A percentile compares a stretch with the other conserved stretches of the same genome.
Evolutionary conservation across 495 filamentous ascomycete species (phyloP).

Genomic region (Tuber brumale): DNA sequence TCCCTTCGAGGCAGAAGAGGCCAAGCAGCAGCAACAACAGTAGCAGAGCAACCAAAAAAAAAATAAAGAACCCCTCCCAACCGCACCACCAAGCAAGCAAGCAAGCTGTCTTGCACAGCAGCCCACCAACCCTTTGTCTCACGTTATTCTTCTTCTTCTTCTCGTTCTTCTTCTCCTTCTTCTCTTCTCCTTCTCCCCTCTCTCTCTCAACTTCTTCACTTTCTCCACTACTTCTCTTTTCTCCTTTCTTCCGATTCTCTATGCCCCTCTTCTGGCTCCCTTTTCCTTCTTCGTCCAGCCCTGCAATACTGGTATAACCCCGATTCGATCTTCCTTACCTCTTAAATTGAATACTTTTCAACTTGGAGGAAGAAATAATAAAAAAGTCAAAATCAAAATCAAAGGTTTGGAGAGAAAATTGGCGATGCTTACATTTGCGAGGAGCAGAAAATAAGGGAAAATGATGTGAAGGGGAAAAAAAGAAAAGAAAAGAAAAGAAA

Average conservation of each 20-base stretch:
- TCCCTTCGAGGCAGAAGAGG: background rate
- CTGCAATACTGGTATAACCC: background rate
- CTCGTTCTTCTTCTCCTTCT: background rate
- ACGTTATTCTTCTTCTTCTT: background rate
- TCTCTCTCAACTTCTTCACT: background rate
- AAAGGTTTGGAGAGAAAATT: background rate
- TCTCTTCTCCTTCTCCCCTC: background rate
- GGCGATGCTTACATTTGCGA: background rate
- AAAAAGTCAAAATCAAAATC: background rate
- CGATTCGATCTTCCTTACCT: background rate
- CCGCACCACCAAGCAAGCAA: background rate
- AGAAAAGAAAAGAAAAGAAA: background rate
- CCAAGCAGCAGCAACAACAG: background rate
- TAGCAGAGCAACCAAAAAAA: background rate
- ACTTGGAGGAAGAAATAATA: background rate
- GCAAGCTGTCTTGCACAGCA: background rate
- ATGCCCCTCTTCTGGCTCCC: background rate
- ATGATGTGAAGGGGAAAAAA: background rate
- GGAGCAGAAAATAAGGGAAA: background rate
- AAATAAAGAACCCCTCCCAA: background rate
- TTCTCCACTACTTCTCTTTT: slow-evolving; percentile 13
- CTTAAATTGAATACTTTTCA: background rate
- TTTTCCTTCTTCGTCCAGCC: background rate
- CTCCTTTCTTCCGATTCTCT: slow-evolving; percentile 15
- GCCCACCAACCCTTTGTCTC: background rate